Conservation (phyloP, 257 asterid species). For the Ilex aquifolium region DNA sequence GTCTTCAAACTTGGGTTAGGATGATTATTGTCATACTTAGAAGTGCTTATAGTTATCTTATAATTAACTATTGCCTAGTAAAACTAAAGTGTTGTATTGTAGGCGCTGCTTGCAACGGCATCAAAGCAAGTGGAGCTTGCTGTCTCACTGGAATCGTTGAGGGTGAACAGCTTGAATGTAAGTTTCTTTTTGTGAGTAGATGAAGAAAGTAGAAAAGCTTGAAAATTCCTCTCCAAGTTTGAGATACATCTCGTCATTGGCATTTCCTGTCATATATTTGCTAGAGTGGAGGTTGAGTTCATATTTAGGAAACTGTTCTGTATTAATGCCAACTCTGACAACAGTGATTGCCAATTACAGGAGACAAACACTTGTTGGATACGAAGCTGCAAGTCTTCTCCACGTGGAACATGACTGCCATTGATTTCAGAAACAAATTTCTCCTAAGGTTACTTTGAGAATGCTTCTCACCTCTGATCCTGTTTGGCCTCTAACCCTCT, state of each 20-base stretch:
- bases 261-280: too few species aligned
- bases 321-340: too few species aligned
- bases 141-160: slow-evolving; percentile 70
- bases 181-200: slow-evolving; percentile 20
- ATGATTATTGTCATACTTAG: not conserved
- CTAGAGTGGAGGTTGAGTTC: not conserved
- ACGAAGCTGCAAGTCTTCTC: slow-evolving; percentile 43
- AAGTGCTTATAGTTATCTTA: slow-evolving; percentile 5
- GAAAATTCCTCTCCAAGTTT: not conserved
- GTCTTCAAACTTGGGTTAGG: not conserved
- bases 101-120: slow-evolving; percentile 85
- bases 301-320: not conserved
- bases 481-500: too few species aligned
- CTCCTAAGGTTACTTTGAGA: not conserved
- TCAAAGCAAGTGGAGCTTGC: slow-evolving; percentile 88
- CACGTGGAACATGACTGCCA: slow-evolving; percentile 28
- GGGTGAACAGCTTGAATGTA: slow-evolving; percentile 49
- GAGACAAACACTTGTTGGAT: slow-evolving; percentile 55
- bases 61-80: slow-evolving; percentile 10
- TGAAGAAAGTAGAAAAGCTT: not conserved
- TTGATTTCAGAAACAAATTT: slow-evolving; percentile 8
- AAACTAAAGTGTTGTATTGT: slow-evolving; percentile 8
- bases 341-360: slow-evolving; percentile 24
- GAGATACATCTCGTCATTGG: not conserved
- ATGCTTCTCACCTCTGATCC: not conserved